Base-by-base conservation (phyloP, 2,329 filamentous ascomycete genomes). In the Colletotrichum sp. region DNA sequence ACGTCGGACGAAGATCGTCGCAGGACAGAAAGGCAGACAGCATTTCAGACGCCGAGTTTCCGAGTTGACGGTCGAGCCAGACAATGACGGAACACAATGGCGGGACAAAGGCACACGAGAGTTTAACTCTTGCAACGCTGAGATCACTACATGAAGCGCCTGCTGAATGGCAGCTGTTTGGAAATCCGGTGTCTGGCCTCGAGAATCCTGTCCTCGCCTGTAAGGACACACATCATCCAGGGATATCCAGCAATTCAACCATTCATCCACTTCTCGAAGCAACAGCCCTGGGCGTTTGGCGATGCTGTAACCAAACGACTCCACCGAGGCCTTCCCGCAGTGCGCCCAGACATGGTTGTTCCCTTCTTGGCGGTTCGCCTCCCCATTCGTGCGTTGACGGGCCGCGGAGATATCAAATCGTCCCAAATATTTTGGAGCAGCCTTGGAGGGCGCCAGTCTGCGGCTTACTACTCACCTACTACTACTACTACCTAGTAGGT, bases 341-440 rank as follows among this genome's bases (percentile, higher is more conserved):
- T 21, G n/a, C 57, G 60, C 61, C 48, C 48, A 13, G 21, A 7
- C 72, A 55, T 55, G 72, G 72, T 36, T 74, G 30, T 36, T 52
- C 68, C 68, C 26, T 74, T n/a, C 60, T 6, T 61, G 32, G 43
- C 72, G 60, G 72, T 61, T 66, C 68, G 60, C 9, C 43, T 67
- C 68, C 61, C 52, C 57, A 75, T 75, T 75, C 61, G 72, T 63
- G 63, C 61, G 24, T 55, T n/a, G n/a, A 55, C 68, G 72, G 72
- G 72, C 72, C 72, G 72, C 72, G 61, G 68, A 72, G 68, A 63
- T 72, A 48, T 72, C 72, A 32, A 28, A 30, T 72, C 72, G 63
- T 52, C 43, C 43, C 43, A 52, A 52, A 52, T 21, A 18, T 65
- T 52, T 16, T 24, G 36, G 16, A 43, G 30, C 6, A 8, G 69